Evolutionary conservation across 331 rosid genomes (phyloP).

Genomic region (Saraca asoca): DNA sequence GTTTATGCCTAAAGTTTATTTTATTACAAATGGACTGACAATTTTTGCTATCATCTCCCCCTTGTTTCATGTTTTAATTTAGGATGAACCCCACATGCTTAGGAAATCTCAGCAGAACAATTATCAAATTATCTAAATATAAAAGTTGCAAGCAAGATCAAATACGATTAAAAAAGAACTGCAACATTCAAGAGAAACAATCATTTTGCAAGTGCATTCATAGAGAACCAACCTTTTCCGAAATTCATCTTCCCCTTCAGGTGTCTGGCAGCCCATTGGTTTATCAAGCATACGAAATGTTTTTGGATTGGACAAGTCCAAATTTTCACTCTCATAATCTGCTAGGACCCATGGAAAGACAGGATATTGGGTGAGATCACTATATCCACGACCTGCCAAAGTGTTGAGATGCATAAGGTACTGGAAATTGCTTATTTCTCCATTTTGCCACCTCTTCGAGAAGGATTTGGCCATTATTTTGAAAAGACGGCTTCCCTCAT

Average conservation of each 20-base stretch:
- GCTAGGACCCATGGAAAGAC: slow-evolving; percentile 99
- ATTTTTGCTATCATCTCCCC: slow-evolving; percentile 5
- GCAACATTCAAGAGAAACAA: slow-evolving; percentile 8
- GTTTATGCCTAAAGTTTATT: too few relatives aligned
- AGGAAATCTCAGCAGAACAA: slow-evolving; percentile 8
- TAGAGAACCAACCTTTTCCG: slow-evolving; percentile 67
- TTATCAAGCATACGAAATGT: slow-evolving; percentile 85
- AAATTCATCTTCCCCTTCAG: slow-evolving; percentile 96
- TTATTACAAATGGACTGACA: slow-evolving; percentile 1
- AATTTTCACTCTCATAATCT: slow-evolving; percentile 88
- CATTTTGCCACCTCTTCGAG: slow-evolving; percentile 98
- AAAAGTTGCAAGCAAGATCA: slow-evolving; percentile 17
- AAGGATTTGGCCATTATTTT: slow-evolving; percentile 91
- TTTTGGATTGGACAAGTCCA: slow-evolving; percentile 74
- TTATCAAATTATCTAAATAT: slow-evolving; percentile 11
- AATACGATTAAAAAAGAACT: slow-evolving; percentile 12
- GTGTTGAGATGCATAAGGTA: slow-evolving; percentile 99
- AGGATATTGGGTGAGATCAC: slow-evolving; percentile 98
- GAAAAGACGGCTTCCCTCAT: slow-evolving; percentile 92
- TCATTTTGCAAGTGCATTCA: slow-evolving; percentile 3
- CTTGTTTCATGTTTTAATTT: slow-evolving; percentile 15
- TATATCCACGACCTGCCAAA: slow-evolving; percentile 99
- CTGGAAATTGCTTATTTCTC: slow-evolving; percentile 98
- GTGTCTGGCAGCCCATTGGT: slow-evolving; percentile 99
- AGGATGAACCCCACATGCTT: slow-evolving; percentile 15